Evolutionary conservation across 2,329 filamentous ascomycete genomes (phyloP).

Genomic region (Ciborinia camelliae): DNA sequence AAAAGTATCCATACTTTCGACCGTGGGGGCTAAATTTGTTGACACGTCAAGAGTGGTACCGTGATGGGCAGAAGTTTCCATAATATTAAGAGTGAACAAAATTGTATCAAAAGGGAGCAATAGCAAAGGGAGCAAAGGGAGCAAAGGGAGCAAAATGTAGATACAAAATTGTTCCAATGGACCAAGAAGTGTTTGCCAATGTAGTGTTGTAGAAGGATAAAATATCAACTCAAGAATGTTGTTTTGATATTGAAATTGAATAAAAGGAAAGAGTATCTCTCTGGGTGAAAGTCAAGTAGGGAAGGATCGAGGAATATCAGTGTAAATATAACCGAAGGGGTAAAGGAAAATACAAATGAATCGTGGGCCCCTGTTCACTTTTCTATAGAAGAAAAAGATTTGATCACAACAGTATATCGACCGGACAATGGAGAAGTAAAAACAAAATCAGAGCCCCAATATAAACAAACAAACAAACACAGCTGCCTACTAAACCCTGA

Average conservation of each 20-base stretch:
- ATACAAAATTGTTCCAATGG: conserved; percentile 37
- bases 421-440: background rate
- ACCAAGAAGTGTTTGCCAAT: conserved; percentile 35
- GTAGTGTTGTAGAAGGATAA: background rate
- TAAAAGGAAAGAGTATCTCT: background rate
- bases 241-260: background rate
- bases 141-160: conserved; percentile 35
- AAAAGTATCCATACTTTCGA: background rate
- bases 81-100: conserved; percentile 23
- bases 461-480: background rate
- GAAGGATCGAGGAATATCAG: background rate
- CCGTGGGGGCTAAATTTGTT: conserved; percentile 33
- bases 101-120: conserved; percentile 12
- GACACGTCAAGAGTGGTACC: conserved; percentile 22
- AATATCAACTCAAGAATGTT: background rate
- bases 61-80: conserved; percentile 27
- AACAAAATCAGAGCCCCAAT: background rate
- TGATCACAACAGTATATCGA: background rate
- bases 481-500: background rate
- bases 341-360: background rate
- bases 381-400: background rate
- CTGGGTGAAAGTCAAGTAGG: background rate
- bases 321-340: conserved; percentile 1
- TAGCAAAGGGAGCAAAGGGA: conserved; percentile 18
- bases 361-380: background rate